A percentile compares a stretch with the other conserved stretches of the same genome.
Conservation (phyloP, 2,329 filamentous ascomycete species). For the Stromatinia cepivora region DNA sequence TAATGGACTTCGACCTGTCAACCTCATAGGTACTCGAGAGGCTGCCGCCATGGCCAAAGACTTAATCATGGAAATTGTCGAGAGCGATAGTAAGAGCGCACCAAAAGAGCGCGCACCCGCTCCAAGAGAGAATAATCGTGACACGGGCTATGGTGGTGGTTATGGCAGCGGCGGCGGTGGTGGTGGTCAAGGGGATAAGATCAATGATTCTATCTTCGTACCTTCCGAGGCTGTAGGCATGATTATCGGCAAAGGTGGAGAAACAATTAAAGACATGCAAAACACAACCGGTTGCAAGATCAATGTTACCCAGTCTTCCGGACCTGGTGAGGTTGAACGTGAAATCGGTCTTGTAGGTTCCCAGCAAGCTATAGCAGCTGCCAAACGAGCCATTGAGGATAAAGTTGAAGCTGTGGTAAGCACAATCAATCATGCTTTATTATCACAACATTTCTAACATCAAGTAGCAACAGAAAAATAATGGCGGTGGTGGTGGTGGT, state of each 20-base stretch:
- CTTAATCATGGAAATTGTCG: slow-evolving; percentile 89
- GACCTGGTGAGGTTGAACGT: slow-evolving; percentile 74
- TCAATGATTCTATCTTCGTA: slow-evolving; percentile 80
- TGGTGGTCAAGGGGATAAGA: slow-evolving; percentile 59
- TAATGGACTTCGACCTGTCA: slow-evolving; percentile 85
- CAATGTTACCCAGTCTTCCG: slow-evolving; percentile 82
- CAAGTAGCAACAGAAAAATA: slow-evolving; percentile 53
- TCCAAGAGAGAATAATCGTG: slow-evolving; percentile 49
- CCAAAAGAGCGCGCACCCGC: slow-evolving; percentile 40
- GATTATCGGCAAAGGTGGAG: slow-evolving; percentile 93
- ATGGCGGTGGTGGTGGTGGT: slow-evolving; percentile 48
- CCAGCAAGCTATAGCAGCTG: slow-evolving; percentile 73
- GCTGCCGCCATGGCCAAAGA: slow-evolving; percentile 79
- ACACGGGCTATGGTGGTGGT: slow-evolving; percentile 46
- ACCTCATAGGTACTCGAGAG: slow-evolving; percentile 77
- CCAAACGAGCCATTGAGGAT: slow-evolving; percentile 83
- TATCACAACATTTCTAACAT: slow-evolving; percentile 28
- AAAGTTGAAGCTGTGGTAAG: slow-evolving; percentile 88
- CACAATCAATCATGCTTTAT: slow-evolving; percentile 32
- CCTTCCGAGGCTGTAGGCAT: slow-evolving; percentile 91
- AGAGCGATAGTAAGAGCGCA: slow-evolving; percentile 71
- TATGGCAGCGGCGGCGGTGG: slow-evolving; percentile 45
- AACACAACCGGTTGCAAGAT: slow-evolving; percentile 87
- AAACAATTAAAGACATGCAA: slow-evolving; percentile 95
- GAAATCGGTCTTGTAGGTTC: slow-evolving; percentile 84